Conservation (phyloP, 1,139 yeast species). For the Wickerhamomyces sp. region DNA sequence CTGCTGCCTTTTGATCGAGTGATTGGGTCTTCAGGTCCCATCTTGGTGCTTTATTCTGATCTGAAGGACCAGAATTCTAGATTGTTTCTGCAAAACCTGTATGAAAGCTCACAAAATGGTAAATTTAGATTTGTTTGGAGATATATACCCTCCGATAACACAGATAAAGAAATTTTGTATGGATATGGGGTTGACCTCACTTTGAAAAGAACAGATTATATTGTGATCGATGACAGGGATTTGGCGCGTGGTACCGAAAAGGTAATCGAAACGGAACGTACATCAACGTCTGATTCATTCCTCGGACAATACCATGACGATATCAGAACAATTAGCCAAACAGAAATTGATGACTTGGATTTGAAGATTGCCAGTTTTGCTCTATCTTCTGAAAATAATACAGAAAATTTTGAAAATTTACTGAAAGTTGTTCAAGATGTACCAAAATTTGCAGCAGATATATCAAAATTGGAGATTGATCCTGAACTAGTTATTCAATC, state of each 20-base stretch:
- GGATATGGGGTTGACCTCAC: conserved; percentile 70
- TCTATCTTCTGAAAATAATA: conserved; percentile 25
- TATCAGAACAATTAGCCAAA: conserved; percentile 27
- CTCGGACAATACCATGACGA: conserved; percentile 19
- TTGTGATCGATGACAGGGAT: conserved; percentile 59
- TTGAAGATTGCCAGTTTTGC: conserved; percentile 42
- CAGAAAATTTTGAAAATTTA: conserved; percentile 33
- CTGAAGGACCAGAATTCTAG: conserved; percentile 44
- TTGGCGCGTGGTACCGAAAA: conserved; percentile 8
- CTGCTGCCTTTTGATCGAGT: conserved; percentile 53
- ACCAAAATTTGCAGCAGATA: conserved; percentile 41
- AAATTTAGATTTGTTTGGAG: conserved; percentile 76
- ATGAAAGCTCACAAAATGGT: conserved; percentile 56
- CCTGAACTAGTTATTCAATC: conserved; percentile 22
- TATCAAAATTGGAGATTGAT: conserved; percentile 16
- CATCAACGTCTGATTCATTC: conserved; percentile 10
- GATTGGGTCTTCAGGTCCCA: conserved; percentile 46
- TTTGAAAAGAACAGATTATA: conserved; percentile 58
- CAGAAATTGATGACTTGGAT: conserved; percentile 38
- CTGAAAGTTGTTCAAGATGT: conserved; percentile 40
- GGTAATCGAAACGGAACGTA: conserved; percentile 6
- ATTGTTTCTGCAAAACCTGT: conserved; percentile 54
- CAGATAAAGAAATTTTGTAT: conserved; percentile 35
- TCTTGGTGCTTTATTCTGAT: conserved; percentile 51
- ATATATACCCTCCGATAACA: conserved; percentile 34